These are phyloP conservation scores for Phanerodontia chrysosporium DNA, from an alignment of 768 basidiomycete genomes.

Conservation along the genomic window DNA sequence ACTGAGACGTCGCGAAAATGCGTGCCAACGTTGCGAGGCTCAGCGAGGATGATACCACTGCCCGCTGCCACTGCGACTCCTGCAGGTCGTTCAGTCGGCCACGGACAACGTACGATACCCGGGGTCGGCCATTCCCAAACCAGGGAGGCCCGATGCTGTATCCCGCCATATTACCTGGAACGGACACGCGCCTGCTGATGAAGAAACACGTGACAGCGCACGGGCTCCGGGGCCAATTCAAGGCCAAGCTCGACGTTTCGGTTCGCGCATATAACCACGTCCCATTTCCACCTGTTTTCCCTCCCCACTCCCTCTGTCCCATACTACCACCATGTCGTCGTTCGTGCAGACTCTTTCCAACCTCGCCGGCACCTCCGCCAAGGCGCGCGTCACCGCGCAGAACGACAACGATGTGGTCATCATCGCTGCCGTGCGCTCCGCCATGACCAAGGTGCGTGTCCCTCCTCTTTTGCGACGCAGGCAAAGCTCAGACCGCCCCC, in stretches of 20 bases:
- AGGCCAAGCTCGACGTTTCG: no score
- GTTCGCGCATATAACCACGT: neutral
- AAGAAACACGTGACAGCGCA: constrained; percentile 1
- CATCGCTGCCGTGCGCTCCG: constrained; percentile 82
- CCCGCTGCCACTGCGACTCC: no score
- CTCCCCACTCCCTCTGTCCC: neutral
- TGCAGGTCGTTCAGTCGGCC: no score
- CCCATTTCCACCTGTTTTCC: neutral
- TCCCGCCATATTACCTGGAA: neutral
- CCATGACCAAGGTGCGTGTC: constrained; percentile 77
- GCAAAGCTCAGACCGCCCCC: neutral
- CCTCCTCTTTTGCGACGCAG: no score
- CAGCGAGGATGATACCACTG: no score
- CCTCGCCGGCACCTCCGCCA: constrained; percentile 15
- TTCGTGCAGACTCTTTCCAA: constrained; percentile 8
- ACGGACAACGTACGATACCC: no score
- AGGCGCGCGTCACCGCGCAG: constrained; percentile 46
- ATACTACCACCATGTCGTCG: neutral
- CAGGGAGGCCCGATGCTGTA: neutral
- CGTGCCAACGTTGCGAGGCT: no score
- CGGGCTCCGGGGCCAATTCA: neutral
- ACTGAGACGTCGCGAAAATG: no score
- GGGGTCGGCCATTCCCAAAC: no score
- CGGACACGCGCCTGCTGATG: neutral
- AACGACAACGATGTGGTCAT: constrained; percentile 86